Evolutionary conservation across 805 yeast genomes (phyloP).

Genomic region (Grigorovia transvaalensis): DNA sequence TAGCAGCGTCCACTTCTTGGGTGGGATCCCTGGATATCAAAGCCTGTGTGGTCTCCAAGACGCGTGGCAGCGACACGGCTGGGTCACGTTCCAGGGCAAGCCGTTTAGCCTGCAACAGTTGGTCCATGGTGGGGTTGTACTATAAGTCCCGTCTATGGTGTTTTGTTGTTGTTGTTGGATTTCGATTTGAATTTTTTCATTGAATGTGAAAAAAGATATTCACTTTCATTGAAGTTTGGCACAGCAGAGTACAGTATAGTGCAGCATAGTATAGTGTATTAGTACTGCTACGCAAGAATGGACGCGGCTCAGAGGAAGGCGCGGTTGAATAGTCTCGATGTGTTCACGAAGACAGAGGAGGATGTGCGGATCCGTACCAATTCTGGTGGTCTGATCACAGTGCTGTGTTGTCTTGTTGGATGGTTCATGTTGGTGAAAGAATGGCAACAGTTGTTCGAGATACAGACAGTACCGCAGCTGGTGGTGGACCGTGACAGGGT

Average conservation of each 20-base stretch:
- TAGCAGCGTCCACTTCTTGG: slow-evolving; percentile 4
- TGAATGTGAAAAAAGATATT: too few species aligned
- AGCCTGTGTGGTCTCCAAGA: slow-evolving; percentile 24
- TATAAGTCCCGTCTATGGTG: too few species aligned
- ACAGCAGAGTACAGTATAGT: too few species aligned
- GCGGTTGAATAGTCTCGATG: slow-evolving; percentile 52
- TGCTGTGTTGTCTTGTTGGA: slow-evolving; percentile 54
- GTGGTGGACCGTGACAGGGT: slow-evolving; percentile 80
- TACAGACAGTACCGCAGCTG: slow-evolving; percentile 69
- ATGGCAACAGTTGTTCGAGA: slow-evolving; percentile 59
- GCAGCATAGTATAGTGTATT: too few species aligned
- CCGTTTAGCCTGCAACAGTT: slow-evolving; percentile 22
- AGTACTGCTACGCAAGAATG: too few species aligned
- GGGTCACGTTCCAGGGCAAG: slow-evolving; percentile 26
- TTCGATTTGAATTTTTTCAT: neutral
- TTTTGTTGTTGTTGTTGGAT: neutral
- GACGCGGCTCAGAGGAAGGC: slow-evolving; percentile 1
- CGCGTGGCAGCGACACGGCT: slow-evolving; percentile 23
- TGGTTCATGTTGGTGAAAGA: slow-evolving; percentile 59
- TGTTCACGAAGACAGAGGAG: slow-evolving; percentile 89
- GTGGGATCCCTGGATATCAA: slow-evolving; percentile 8
- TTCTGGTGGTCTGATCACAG: slow-evolving; percentile 81
- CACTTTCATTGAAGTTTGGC: too few species aligned
- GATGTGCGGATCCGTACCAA: slow-evolving; percentile 84
- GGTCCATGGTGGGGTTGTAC: slow-evolving; percentile 3